Conservation (phyloP, 2,329 filamentous ascomycete genomes). For the Ceratocystis colombiana region DNA sequence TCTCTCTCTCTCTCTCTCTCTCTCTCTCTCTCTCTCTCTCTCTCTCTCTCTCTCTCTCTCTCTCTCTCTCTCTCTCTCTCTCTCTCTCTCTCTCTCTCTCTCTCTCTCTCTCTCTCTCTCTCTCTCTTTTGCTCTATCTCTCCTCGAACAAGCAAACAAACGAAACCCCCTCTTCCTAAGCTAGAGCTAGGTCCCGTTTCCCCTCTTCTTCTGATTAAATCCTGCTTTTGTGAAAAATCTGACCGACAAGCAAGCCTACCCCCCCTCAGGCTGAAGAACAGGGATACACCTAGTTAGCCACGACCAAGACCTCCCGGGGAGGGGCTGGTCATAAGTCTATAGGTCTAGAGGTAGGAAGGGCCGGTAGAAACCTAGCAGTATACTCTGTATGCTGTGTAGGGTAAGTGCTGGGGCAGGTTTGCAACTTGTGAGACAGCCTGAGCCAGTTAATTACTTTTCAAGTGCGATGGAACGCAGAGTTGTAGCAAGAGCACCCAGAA, state of each 20-base stretch:
- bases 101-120: no score
- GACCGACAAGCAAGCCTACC: not conserved
- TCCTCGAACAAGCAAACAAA: no score
- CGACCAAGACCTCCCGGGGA: not conserved
- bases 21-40: no score
- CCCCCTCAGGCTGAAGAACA: not conserved
- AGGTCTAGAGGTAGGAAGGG: not conserved
- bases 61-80: no score
- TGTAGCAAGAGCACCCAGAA: not conserved
- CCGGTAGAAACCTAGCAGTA: not conserved
- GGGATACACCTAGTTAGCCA: not conserved
- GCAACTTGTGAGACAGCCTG: no score
- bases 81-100: no score
- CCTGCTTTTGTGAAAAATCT: slow-evolving; percentile 5
- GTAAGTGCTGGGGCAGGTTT: not conserved
- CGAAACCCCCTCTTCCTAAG: no score
- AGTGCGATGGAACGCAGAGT: not conserved
- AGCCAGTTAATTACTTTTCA: no score
- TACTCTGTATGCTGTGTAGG: no score
- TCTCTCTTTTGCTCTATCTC: no score
- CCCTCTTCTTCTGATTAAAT: slow-evolving; percentile 1
- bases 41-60: no score
- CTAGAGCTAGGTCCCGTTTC: not conserved
- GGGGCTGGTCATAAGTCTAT: not conserved
- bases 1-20: no score